Evolutionary conservation across 495 filamentous ascomycete species (phyloP).

Genomic region (Daldinia bambusicola): DNA sequence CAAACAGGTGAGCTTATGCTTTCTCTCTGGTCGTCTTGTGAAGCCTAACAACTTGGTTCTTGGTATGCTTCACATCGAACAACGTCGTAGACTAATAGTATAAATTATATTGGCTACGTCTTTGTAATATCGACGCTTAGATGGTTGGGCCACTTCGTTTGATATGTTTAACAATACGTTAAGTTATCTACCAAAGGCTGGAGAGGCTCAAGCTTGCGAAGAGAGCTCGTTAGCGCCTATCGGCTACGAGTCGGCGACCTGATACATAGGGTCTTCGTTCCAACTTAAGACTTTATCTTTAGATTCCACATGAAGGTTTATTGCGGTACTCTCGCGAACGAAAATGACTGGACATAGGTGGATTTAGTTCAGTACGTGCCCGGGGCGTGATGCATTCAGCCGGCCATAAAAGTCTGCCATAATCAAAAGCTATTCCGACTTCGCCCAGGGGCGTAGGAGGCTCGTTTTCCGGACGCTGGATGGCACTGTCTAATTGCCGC

Average conservation of each 20-base stretch:
- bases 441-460: not conserved
- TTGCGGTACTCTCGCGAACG: slow-evolving; percentile 1
- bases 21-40: slow-evolving; percentile 26
- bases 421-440: slow-evolving; percentile 27
- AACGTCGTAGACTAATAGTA: slow-evolving; percentile 1
- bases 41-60: slow-evolving; percentile 7
- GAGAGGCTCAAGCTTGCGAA: not conserved
- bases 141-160: not conserved
- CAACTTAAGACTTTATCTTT: slow-evolving; percentile 13
- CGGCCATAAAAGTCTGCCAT: slow-evolving; percentile 28
- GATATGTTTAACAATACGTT: not conserved
- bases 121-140: not conserved
- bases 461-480: slow-evolving; percentile 14
- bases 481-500: slow-evolving; percentile 19
- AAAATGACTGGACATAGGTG: slow-evolving; percentile 3
- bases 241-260: not conserved
- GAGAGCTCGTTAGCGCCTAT: not conserved
- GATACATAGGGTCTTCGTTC: not conserved
- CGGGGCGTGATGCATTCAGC: slow-evolving; percentile 36
- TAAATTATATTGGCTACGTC: not conserved
- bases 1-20: slow-evolving; percentile 34
- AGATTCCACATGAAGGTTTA: slow-evolving; percentile 13
- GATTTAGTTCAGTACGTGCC: slow-evolving; percentile 32
- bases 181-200: not conserved
- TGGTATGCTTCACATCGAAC: not conserved